Percentiles rank a stretch among this genome's conserved stretches.
phyloP scores from a whole-genome alignment of 2,329 filamentous ascomycete genomes.

The Aspergillus texensis region DNA sequence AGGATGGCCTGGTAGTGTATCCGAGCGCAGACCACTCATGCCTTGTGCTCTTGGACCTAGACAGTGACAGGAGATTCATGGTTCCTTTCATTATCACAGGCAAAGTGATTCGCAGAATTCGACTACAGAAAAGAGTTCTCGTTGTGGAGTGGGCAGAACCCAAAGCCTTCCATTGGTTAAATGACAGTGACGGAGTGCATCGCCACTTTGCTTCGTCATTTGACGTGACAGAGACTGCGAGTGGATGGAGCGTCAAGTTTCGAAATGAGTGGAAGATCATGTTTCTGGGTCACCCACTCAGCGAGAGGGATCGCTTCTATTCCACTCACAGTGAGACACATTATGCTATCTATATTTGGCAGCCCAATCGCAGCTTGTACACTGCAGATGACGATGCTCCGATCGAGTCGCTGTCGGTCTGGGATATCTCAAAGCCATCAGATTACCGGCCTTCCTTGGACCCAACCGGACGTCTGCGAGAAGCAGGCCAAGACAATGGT shows the following conservation, averaged over 20 bases:
- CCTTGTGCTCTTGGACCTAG: conserved; percentile 55
- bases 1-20: conserved; percentile 61
- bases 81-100: conserved; percentile 56
- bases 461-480: conserved; percentile 41
- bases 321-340: conserved; percentile 62
- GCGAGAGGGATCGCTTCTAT: conserved; percentile 63
- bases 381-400: conserved; percentile 57
- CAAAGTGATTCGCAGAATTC: conserved; percentile 58
- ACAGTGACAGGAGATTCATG: conserved; percentile 43
- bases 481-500: conserved; percentile 35
- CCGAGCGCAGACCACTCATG: conserved; percentile 40
- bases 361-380: conserved; percentile 59
- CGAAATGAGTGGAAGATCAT: conserved; percentile 65
- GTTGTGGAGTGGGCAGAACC: conserved; percentile 66
- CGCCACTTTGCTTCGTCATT: conserved; percentile 64
- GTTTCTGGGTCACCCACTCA: conserved; percentile 58
- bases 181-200: conserved; percentile 55
- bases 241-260: conserved; percentile 51
- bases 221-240: conserved; percentile 44
- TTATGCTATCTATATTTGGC: conserved; percentile 66
- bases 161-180: conserved; percentile 54
- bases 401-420: conserved; percentile 61
- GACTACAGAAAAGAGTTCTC: conserved; percentile 58
- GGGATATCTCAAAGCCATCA: conserved; percentile 59
- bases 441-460: conserved; percentile 56